These are phyloP conservation scores for Pleurotus salmoneostramineus DNA, from an alignment of 768 basidiomycete species.

Conservation along the genomic window DNA sequence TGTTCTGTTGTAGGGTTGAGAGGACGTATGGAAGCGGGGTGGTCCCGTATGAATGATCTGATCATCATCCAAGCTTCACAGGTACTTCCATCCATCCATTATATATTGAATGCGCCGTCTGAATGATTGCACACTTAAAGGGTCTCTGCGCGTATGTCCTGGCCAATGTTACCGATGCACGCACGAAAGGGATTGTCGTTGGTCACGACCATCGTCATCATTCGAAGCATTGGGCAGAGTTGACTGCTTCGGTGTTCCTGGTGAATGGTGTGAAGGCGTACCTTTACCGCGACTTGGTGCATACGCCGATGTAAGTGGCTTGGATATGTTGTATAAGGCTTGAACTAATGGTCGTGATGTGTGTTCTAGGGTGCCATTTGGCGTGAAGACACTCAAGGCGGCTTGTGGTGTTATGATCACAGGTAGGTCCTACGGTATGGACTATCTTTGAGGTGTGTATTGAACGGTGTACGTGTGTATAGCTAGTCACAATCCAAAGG, in stretches of 20 bases:
- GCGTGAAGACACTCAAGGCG: slow-evolving; percentile 59
- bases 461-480: too few species aligned
- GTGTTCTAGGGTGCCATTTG: slow-evolving; percentile 71
- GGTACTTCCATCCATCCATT: slow-evolving; percentile 35
- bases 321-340: neutral
- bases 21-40: slow-evolving; percentile 85
- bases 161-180: slow-evolving; percentile 46
- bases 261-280: slow-evolving; percentile 64
- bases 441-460: too few species aligned
- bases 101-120: neutral
- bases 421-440: slow-evolving; percentile 46
- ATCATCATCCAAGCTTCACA: slow-evolving; percentile 81
- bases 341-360: neutral
- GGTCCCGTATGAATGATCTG: slow-evolving; percentile 89
- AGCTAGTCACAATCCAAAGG: slow-evolving; percentile 92
- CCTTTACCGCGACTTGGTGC: slow-evolving; percentile 65
- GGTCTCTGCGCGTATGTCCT: slow-evolving; percentile 75
- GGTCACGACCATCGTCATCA: slow-evolving; percentile 87
- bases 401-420: slow-evolving; percentile 91
- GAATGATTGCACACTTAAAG: slow-evolving; percentile 28
- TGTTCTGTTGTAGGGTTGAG: slow-evolving; percentile 50
- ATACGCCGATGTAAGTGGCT: slow-evolving; percentile 68
- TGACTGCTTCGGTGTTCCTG: slow-evolving; percentile 72
- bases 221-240: slow-evolving; percentile 70
- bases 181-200: slow-evolving; percentile 66